Base-by-base conservation (phyloP, 2,329 filamentous ascomycete species). In the Gyromitra esculenta region DNA sequence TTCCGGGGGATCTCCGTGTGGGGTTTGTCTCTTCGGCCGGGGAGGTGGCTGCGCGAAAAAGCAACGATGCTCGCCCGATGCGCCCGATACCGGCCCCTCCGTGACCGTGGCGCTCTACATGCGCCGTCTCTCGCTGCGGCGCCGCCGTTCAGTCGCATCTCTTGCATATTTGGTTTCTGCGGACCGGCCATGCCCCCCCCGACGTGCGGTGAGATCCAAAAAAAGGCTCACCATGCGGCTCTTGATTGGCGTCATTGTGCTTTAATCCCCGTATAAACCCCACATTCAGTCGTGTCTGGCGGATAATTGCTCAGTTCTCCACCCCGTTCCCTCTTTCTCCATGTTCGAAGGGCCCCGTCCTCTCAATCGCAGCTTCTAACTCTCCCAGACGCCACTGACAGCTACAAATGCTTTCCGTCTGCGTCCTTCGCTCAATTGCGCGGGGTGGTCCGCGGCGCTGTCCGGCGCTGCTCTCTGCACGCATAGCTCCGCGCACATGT, bases 361-460 rank as follows among this genome's bases (percentile, higher is more conserved):
- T 37, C 21, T 35, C n/a, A 31, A 45, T 18, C 60, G 48, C 56
- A 59, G 45, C 59, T 76, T 18, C 56, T 45, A 37, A 45, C 11
- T 11, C 25, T n/a, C 35, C 7, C 35, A 39, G 41, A 62, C 35
- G 39, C 35, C 1, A 50, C 52, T 41, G 21, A 7, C 11, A 15
- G 6, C 18, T 54, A 50, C 54, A 57, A n/a, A 79, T 79, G 77
- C 68, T 78, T 48, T 76, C 76, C 31, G 63, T 68, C 56, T 59
- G 59, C 64, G 45, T 79, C 48, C 64, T 76, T 31, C 77, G 77
- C 63, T 18, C 76, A 50, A 65, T 78, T 66, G 52, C 76, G 62
- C 71, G 70, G 67, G 39, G 50, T 35, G 70, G 39, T 6, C 63
- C 67, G 25, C 56, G 75, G 66, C 65, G 66, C 18, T 56, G 48